Percentiles rank a stretch among this genome's conserved stretches.
These are phyloP conservation scores for Echites panduratus DNA, from an alignment of 257 asterid species.

Conservation along the genomic window DNA sequence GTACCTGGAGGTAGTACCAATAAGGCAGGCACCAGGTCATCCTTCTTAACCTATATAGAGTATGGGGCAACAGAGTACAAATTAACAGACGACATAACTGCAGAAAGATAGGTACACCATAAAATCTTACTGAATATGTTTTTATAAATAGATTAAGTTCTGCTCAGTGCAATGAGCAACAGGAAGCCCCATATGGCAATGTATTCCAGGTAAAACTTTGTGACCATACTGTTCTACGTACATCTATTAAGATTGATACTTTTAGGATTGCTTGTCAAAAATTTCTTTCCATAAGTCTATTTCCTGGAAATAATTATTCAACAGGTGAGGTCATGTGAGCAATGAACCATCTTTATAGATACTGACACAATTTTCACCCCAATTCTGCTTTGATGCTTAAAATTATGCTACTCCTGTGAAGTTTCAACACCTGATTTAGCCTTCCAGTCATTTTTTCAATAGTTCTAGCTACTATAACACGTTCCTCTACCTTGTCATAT, in stretches of 20 bases:
- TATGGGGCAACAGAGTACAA: slow-evolving; percentile 9
- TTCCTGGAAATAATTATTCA: background rate
- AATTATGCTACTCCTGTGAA: background rate
- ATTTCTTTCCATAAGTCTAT: background rate
- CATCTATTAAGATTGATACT: background rate
- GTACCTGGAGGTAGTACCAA: slow-evolving; percentile 78
- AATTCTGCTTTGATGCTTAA: background rate
- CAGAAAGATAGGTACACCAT: background rate
- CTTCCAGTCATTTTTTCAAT: background rate
- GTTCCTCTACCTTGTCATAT: too few relatives aligned
- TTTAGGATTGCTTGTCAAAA: background rate
- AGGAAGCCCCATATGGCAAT: background rate
- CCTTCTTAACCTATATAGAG: slow-evolving; percentile 56
- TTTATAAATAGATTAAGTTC: background rate
- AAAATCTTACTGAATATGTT: background rate
- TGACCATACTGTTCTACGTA: background rate
- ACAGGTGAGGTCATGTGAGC: background rate
- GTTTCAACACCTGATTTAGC: background rate
- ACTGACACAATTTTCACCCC: background rate
- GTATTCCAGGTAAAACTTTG: background rate
- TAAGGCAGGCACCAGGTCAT: slow-evolving; percentile 71
- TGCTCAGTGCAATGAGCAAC: background rate
- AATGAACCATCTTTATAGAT: background rate
- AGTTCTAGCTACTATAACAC: background rate
- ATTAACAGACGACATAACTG: background rate